Percentiles rank a stretch among this genome's conserved stretches.
Conservation (phyloP, 345 rosid species). For the Draba incana region DNA sequence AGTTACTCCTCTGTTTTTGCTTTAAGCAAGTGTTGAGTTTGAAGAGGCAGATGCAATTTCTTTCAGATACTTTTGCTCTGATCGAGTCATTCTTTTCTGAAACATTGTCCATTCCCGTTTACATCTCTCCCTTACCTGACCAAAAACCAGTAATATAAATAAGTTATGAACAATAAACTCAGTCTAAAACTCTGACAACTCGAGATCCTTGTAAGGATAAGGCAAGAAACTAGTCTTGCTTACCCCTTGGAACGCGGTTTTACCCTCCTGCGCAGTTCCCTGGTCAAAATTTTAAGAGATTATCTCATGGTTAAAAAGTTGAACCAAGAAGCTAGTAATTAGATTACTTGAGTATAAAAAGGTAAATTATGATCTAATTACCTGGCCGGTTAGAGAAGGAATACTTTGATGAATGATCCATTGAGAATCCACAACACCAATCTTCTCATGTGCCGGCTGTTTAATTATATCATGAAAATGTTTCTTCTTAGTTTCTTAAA, state of each 20-base stretch:
- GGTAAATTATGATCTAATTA: slow-evolving; percentile 29
- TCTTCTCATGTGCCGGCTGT: slow-evolving; percentile 97
- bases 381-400: slow-evolving; percentile 84
- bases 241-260: slow-evolving; percentile 86
- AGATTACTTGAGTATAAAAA: neutral
- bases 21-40: slow-evolving; percentile 47
- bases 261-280: slow-evolving; percentile 70
- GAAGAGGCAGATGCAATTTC: slow-evolving; percentile 41
- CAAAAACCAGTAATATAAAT: slow-evolving; percentile 9
- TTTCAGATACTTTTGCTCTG: slow-evolving; percentile 66
- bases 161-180: neutral
- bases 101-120: slow-evolving; percentile 82
- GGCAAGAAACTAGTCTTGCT: neutral
- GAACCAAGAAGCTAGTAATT: slow-evolving; percentile 2
- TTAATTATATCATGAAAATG: slow-evolving; percentile 8
- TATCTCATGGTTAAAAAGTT: neutral
- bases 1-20: slow-evolving; percentile 22
- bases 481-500: slow-evolving; percentile 1
- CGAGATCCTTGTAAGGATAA: slow-evolving; percentile 14
- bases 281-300: slow-evolving; percentile 28
- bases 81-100: slow-evolving; percentile 55
- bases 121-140: slow-evolving; percentile 91
- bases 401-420: slow-evolving; percentile 91
- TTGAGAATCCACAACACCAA: slow-evolving; percentile 96
- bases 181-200: neutral